Conservation (phyloP, 164 flowering plant genomes). For the Aristolochia contorta region DNA sequence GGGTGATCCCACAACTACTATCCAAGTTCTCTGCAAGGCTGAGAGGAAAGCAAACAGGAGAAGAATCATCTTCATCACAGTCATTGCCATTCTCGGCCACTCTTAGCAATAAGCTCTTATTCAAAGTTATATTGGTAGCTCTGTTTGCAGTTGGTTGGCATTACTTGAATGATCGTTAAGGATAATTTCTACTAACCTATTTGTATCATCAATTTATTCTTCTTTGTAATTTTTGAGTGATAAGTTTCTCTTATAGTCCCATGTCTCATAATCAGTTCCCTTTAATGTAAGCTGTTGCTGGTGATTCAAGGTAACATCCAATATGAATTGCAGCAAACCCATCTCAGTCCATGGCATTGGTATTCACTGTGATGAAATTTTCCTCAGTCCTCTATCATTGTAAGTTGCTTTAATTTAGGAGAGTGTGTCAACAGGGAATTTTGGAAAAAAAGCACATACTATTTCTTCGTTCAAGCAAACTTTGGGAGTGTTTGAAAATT, state of each 20-base stretch:
- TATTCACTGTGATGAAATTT: too few relatives aligned
- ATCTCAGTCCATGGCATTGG: too few relatives aligned
- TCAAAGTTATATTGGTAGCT: conserved; percentile 56
- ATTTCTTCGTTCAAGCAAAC: too few relatives aligned
- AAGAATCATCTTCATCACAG: conserved; percentile 20
- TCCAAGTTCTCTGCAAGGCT: conserved; percentile 48
- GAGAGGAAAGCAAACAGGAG: conserved; percentile 29
- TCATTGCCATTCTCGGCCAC: conserved; percentile 26
- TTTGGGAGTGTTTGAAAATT: too few relatives aligned
- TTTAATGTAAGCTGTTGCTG: too few relatives aligned
- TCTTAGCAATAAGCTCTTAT: conserved; percentile 27
- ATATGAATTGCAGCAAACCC: too few relatives aligned
- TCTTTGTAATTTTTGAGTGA: conserved; percentile 3
- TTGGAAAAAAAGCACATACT: too few relatives aligned
- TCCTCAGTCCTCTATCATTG: too few relatives aligned
- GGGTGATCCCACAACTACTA: conserved; percentile 34
- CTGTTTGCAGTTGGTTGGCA: conserved; percentile 67
- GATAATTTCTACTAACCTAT: conserved; percentile 5
- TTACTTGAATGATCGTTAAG: conserved; percentile 27
- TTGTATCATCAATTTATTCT: conserved; percentile 5
- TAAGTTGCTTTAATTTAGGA: too few relatives aligned
- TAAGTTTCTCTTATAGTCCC: not conserved
- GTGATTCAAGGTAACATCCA: too few relatives aligned
- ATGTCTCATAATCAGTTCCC: too few relatives aligned
- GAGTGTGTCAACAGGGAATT: too few relatives aligned